Base-by-base conservation (phyloP, 139 green algal genomes). In the Edaphochlamys debaryana region DNA sequence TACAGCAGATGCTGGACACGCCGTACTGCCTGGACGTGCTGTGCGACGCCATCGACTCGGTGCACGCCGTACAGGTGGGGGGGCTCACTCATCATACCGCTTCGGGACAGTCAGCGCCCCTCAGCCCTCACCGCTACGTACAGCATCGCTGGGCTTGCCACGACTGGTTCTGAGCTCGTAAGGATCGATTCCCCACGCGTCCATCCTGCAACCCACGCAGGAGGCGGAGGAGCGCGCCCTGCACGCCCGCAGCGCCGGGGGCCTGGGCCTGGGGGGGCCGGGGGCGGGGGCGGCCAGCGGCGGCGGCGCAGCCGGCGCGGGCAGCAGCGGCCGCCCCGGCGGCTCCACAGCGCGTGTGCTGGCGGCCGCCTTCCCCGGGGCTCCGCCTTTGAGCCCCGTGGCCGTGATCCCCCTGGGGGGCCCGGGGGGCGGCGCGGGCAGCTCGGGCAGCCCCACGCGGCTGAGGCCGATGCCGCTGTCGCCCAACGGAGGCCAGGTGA, bases 31-130 rank as follows among this genome's bases (percentile, higher is more conserved):
- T 80, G 40, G 56, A 80, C 19, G 73, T 80, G 56, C 27, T 80
- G 56, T 80, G 73, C 58, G 73, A 80, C 56, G 73, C 58, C 4
- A 56, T 80, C 37, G 73, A 80, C 7, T 38, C n/a, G 27, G 58
- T 64, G 56, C 37, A 56, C 22, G 73, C 73, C 9, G 73, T 80
- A 19, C n/a, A n/a, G n/a, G n/a, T n/a, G n/a, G n/a, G n/a, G n/a
- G n/a, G n/a, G n/a, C n/a, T n/a, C n/a, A n/a, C n/a, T n/a, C n/a
- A n/a, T n/a, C n/a, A n/a, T n/a, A n/a, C n/a, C n/a, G n/a, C n/a
- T n/a, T n/a, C n/a, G n/a, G n/a, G n/a, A n/a, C n/a, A n/a, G n/a
- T n/a, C n/a, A n/a, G n/a, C n/a, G n/a, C n/a, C n/a, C n/a, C n/a
- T n/a, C n/a, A n/a, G n/a, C n/a, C n/a, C n/a, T n/a, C n/a, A n/a